Evolutionary conservation across 805 yeast species (phyloP), one percentile per base, ranked within the genome.

Genomic region (Hanseniaspora singularis): DNA sequence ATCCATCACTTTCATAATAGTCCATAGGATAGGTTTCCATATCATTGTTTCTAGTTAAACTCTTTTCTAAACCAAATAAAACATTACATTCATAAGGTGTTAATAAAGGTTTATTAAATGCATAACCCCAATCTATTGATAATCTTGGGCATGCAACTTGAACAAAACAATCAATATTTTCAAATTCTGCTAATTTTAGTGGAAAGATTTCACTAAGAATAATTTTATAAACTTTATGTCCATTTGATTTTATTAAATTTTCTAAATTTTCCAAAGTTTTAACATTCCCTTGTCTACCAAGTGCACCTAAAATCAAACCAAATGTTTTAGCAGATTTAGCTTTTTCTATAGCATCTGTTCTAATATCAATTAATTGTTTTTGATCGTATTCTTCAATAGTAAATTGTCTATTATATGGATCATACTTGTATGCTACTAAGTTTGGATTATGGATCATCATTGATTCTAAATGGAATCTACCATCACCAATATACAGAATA

Each of bases 101-200:
- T 49, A 92, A 64, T 36, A 92, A 65, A 0, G 98, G 98, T 57
- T 82, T 83, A 50, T 78, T 77, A 58, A 92, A 92, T 0, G 98
- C 98, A 61, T 92, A 92, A 0, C 98, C 98, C 98, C 98, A 92
- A 62, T 92, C 98, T 34, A 92, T 89, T 1, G 95, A 85, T 38
- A 92, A 66, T 56, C 98, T 70, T 0, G 98, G 98, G 60, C 98
- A 92, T 0, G 98, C 98, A 2, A 92, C 95, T 63, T 92, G 98
- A 12, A 92, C 83, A 70, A 92, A 92, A 1, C 88, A 94, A 63
- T 92, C 98, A 15, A 89, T 76, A 56, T 85, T 92, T 55, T 85
- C 88, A 63, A 92, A 92, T 79, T 83, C 81, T 10, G 96, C 80
- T 31, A 92, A 67, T 55, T 92, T 92, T 44, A 77, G 82, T 0